A percentile compares a stretch with the other conserved stretches of the same genome.
phyloP scores from a whole-genome alignment of 345 rosid genomes.

The Rhodamnia argentea region DNA sequence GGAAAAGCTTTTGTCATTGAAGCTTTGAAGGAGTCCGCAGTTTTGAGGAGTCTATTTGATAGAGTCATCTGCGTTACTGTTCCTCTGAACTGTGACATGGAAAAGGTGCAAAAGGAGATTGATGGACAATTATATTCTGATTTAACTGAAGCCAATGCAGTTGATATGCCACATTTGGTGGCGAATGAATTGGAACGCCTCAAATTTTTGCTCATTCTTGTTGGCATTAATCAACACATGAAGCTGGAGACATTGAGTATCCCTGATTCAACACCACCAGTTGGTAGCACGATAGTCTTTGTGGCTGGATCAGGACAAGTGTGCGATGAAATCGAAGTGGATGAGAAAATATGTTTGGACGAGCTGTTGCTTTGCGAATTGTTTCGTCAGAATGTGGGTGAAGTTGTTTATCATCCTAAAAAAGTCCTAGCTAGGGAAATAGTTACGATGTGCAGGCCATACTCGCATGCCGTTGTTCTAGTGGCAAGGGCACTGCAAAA shows the following conservation, averaged over 20 bases:
- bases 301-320: neutral
- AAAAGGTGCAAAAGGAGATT: neutral
- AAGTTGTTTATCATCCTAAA: neutral
- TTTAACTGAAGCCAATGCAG: neutral
- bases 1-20: no score
- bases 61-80: neutral
- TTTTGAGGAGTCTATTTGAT: neutral
- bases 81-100: neutral
- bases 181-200: neutral
- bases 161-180: neutral
- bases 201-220: neutral
- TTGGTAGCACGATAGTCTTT: neutral
- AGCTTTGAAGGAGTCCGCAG: no score
- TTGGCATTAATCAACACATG: neutral
- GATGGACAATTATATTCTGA: neutral
- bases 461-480: neutral
- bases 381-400: slow-evolving; percentile 1
- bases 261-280: neutral
- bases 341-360: neutral
- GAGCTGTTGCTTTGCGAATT: slow-evolving; percentile 1
- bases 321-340: neutral
- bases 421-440: neutral
- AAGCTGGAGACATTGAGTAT: neutral
- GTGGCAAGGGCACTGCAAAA: neutral
- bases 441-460: neutral